phyloP scores from a whole-genome alignment of 352 stramenopile species.

The Peronospora destructor region DNA sequence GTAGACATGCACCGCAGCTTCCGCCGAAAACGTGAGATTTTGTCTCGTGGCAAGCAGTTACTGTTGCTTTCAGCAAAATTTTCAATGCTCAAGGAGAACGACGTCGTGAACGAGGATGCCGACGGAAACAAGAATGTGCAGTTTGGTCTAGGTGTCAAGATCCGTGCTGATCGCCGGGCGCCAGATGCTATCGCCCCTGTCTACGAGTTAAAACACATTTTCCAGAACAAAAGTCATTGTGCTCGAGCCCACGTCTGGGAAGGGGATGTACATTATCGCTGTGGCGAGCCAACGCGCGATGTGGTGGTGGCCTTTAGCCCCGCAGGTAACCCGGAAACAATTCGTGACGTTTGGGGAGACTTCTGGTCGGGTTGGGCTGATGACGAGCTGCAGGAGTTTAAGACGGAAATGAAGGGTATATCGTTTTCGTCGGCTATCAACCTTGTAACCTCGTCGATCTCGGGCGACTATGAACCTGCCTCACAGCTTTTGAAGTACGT shows the following conservation, averaged over 20 bases:
- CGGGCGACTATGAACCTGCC: constrained; percentile 66
- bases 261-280: constrained; percentile 39
- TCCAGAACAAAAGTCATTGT: constrained; percentile 79
- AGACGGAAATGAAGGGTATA: constrained; percentile 70
- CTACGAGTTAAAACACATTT: constrained; percentile 83
- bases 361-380: constrained; percentile 85
- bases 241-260: constrained; percentile 76
- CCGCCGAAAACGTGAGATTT: constrained; percentile 59
- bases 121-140: constrained; percentile 84
- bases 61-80: constrained; percentile 82
- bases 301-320: constrained; percentile 79
- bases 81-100: constrained; percentile 82
- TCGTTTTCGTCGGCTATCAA: constrained; percentile 67
- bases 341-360: constrained; percentile 77
- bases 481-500: constrained; percentile 74
- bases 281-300: constrained; percentile 35
- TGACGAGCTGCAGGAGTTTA: constrained; percentile 74
- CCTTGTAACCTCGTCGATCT: constrained; percentile 74
- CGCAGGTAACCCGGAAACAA: constrained; percentile 72
- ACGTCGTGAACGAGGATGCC: constrained; percentile 81
- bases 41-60: constrained; percentile 71
- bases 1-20: constrained; percentile 73
- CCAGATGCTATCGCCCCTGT: constrained; percentile 40
- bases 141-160: constrained; percentile 73
- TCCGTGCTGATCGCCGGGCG: constrained; percentile 53